Conservation (phyloP, 345 rosid species). For the Zanthoxylum bungeanum region DNA sequence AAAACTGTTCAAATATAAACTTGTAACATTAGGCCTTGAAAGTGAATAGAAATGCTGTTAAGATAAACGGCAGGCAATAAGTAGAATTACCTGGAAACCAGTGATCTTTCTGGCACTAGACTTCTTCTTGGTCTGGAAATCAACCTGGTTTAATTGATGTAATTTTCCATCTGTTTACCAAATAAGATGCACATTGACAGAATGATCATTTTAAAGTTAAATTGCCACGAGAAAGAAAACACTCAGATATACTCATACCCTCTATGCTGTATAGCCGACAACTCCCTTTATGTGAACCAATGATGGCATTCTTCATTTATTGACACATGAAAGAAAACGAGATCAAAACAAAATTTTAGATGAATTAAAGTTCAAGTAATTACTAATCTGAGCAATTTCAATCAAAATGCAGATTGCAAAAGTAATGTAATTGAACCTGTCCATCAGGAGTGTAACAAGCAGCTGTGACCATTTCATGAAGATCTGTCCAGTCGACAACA, state of each 20-base stretch:
- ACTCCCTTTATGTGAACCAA: constrained; percentile 84
- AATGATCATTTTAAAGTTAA: too few species aligned
- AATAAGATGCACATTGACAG: background rate
- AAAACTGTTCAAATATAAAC: constrained; percentile 45
- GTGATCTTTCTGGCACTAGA: constrained; percentile 69
- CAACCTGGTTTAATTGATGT: constrained; percentile 45
- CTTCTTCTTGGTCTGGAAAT: constrained; percentile 62
- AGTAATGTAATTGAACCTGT: constrained; percentile 47
- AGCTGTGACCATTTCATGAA: constrained; percentile 93
- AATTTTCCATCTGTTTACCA: constrained; percentile 60
- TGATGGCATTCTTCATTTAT: constrained; percentile 66
- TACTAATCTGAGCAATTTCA: too few species aligned
- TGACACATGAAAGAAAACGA: constrained; percentile 10
- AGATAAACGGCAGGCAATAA: background rate
- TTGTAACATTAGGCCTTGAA: constrained; percentile 7
- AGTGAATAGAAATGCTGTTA: background rate
- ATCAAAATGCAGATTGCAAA: too few species aligned
- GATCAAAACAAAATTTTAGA: background rate
- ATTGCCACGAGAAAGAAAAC: constrained; percentile 5
- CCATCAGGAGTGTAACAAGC: constrained; percentile 94
- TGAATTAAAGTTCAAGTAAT: too few species aligned
- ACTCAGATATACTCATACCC: constrained; percentile 40
- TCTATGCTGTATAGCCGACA: constrained; percentile 65
- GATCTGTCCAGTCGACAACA: constrained; percentile 87
- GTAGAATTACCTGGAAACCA: constrained; percentile 70